phyloP scores from a whole-genome alignment of 2,329 filamentous ascomycete species.

The Scedosporium dehoogii region DNA sequence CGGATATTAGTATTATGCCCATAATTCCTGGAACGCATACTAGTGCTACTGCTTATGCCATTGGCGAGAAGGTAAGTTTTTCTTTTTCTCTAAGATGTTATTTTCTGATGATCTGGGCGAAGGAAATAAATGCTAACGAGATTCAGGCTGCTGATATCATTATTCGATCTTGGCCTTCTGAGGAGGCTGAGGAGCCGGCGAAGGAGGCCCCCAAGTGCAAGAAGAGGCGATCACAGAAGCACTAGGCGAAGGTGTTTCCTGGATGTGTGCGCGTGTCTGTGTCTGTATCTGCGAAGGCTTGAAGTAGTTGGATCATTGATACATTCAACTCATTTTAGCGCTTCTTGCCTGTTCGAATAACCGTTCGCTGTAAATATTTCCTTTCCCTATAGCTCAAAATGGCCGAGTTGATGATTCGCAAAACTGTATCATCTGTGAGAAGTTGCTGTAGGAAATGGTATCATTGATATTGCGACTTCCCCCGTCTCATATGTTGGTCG shows the following conservation, averaged over 20 bases:
- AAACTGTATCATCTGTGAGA: neutral
- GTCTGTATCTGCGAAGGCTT: neutral
- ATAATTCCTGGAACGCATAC: conserved; percentile 25
- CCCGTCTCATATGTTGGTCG: too few species aligned
- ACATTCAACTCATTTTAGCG: too few species aligned
- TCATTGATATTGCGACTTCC: too few species aligned
- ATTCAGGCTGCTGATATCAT: conserved; percentile 7
- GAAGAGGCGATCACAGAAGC: neutral
- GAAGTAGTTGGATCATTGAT: too few species aligned
- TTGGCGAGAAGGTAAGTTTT: conserved; percentile 33
- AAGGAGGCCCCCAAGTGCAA: conserved; percentile 1
- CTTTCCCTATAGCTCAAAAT: neutral
- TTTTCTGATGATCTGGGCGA: neutral
- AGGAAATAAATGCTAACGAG: neutral
- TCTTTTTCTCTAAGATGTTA: neutral
- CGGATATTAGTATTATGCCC: conserved; percentile 18
- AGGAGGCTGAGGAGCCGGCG: neutral
- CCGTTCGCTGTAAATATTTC: neutral
- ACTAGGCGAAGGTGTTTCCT: neutral
- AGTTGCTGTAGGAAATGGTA: too few species aligned
- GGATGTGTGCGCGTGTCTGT: neutral
- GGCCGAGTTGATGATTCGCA: neutral
- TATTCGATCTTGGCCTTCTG: conserved; percentile 1
- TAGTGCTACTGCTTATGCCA: conserved; percentile 40
- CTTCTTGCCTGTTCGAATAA: too few species aligned